Base-by-base conservation (phyloP, 495 filamentous ascomycete genomes). In the Penicillium desertorum region DNA sequence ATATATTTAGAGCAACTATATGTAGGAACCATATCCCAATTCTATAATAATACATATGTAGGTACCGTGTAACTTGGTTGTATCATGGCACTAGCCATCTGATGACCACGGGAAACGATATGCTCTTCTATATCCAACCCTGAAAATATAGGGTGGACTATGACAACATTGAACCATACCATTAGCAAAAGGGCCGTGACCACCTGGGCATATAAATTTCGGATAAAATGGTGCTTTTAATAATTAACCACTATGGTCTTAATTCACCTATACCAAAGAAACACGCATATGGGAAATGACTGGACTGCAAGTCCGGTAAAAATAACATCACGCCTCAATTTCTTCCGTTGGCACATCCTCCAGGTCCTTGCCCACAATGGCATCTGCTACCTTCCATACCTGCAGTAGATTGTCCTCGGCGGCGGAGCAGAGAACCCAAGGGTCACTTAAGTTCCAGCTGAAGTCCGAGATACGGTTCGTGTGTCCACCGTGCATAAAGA, bases 401-500 rank as follows among this genome's bases (percentile, higher is more conserved):
- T 98, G 92, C 39, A 99, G 81, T 56, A 98, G 78, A 62, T 99
- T 99, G 75, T 99, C 95, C 66, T 99, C 95, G 2, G 94, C 93
- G 11, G 93, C 92, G 47, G 88, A 93, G 65, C 89, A 91, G 54
- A 98, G 86, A 29, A 96, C 83, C 95, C 95, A 99, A 12, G 92
- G 92, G 64, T 96, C 89, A 64, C 92, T 96, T 57, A 86, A 82
- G 69, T 98, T 99, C 92, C 93, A 99, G 77, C 87, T 91, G 63
- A 99, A 98, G 72, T 99, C 95, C 10, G 89, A 88, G 41, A 99
- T 86, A 53, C 92, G 88, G 69, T 96, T 96, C 16, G 93, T 99
- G 75, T 98, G 95, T 22, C 95, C 95, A 57, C 94, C 95, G 63
- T 99, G 95, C 94, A 99, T 99, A 71, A 99, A 99, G 14, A 96